Base-by-base conservation (phyloP, 78 protist genomes). In the Dictyostelium brefeldianum region DNA sequence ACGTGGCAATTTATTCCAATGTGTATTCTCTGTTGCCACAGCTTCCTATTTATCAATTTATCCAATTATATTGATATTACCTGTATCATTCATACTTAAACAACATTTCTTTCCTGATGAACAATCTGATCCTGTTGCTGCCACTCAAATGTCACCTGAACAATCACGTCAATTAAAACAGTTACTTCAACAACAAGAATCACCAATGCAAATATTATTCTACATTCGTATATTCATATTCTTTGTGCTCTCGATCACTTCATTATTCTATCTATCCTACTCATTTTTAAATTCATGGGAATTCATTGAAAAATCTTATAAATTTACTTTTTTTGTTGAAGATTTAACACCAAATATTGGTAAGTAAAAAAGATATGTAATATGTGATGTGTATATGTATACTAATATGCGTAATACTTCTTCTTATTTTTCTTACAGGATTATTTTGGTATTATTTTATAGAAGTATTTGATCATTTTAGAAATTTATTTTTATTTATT, bases 341-440 rank as follows among this genome's bases (percentile, higher is more conserved):
- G 96, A 92, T 48, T 56, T 92, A 62, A 83, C 91, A 11, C 96
- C 96, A 70, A 92, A 92, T 65, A 92, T 92, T 59, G 96, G 96
- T 84, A 84, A 22, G 57, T 54, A 46, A 18, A 36, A n/a, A n/a
- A n/a, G n/a, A n/a, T n/a, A n/a, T n/a, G n/a, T n/a, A n/a, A n/a
- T n/a, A n/a, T n/a, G n/a, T n/a, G n/a, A n/a, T n/a, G n/a, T n/a
- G n/a, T 36, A 50, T 78, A 51, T 46, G 1, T 5, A 11, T 22
- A 57, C 12, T 41, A 10, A 36, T 31, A 27, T 11, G n/a, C n/a
- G n/a, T n/a, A n/a, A 17, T 27, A 48, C 10, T n/a, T 47, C 3
- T 25, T 29, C 41, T 41, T 43, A 17, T 36, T 80, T 18, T 10
- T 25, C 50, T 41, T 83, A 47, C 29, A 85, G 92, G 92, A 11